Evolutionary conservation across 2,329 filamentous ascomycete species (phyloP).

Genomic region (Davidsoniella virescens): DNA sequence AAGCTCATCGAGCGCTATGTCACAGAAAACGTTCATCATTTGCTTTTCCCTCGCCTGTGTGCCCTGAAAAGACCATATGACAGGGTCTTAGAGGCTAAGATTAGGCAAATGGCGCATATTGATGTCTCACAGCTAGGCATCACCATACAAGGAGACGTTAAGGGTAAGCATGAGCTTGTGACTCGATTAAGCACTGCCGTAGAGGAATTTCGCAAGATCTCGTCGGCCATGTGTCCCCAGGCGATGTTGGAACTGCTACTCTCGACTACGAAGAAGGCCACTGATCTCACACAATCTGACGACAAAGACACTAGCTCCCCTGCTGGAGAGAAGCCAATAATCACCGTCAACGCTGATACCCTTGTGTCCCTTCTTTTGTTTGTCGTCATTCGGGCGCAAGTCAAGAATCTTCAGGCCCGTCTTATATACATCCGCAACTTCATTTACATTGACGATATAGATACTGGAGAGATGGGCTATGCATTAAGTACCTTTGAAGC

Average conservation of each 20-base stretch:
- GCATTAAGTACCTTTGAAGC: slow-evolving; percentile 91
- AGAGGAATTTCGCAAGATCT: slow-evolving; percentile 78
- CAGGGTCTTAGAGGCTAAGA: slow-evolving; percentile 72
- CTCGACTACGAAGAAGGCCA: slow-evolving; percentile 69
- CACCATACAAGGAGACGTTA: slow-evolving; percentile 58
- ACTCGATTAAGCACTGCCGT: slow-evolving; percentile 62
- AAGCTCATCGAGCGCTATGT: slow-evolving; percentile 90
- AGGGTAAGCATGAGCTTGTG: slow-evolving; percentile 67
- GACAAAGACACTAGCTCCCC: slow-evolving; percentile 19
- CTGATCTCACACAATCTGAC: slow-evolving; percentile 31
- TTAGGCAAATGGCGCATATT: slow-evolving; percentile 81
- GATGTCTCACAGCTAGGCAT: slow-evolving; percentile 93
- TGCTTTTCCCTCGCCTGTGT: slow-evolving; percentile 71
- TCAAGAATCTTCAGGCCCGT: slow-evolving; percentile 73
- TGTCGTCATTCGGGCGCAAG: slow-evolving; percentile 80
- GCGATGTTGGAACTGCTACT: slow-evolving; percentile 76
- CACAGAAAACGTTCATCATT: slow-evolving; percentile 78
- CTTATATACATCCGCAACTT: slow-evolving; percentile 94
- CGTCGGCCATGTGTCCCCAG: slow-evolving; percentile 60
- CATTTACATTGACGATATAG: slow-evolving; percentile 94
- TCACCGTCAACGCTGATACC: slow-evolving; percentile 68
- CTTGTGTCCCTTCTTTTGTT: slow-evolving; percentile 81
- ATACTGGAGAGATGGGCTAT: slow-evolving; percentile 91
- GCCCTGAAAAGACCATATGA: slow-evolving; percentile 68
- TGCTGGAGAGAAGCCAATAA: slow-evolving; percentile 38